Percentiles rank a stretch among this genome's conserved stretches.
Evolutionary conservation across 2,329 filamentous ascomycete species (phyloP).

Genomic region (Claviceps humidiphila): DNA sequence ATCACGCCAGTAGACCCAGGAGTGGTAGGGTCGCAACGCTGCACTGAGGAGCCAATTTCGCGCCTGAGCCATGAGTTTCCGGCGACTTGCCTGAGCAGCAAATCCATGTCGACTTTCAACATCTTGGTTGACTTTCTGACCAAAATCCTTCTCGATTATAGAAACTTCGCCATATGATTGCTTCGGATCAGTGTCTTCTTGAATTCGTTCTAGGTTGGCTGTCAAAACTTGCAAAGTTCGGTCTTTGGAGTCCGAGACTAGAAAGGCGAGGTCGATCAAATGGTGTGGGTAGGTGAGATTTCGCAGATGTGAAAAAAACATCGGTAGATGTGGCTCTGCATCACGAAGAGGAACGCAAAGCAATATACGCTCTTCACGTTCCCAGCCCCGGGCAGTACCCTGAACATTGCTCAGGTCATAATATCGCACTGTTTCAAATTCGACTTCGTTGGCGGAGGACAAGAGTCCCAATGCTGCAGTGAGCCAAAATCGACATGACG

Average conservation of each 20-base stretch:
- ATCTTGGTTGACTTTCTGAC: slow-evolving; percentile 94
- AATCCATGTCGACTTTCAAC: slow-evolving; percentile 96
- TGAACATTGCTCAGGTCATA: slow-evolving; percentile 89
- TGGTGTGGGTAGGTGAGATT: slow-evolving; percentile 98
- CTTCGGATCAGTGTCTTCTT: slow-evolving; percentile 64
- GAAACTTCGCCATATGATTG: slow-evolving; percentile 91
- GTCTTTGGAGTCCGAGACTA: slow-evolving; percentile 96
- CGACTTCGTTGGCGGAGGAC: slow-evolving; percentile 52
- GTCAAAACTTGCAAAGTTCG: slow-evolving; percentile 67
- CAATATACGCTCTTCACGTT: slow-evolving; percentile 86
- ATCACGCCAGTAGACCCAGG: slow-evolving; percentile 99
- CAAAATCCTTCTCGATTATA: slow-evolving; percentile 97
- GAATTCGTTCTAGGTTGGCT: slow-evolving; percentile 62
- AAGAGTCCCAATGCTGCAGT: slow-evolving; percentile 58
- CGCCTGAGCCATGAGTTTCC: slow-evolving; percentile 96
- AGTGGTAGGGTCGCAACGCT: slow-evolving; percentile 84
- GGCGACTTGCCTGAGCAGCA: slow-evolving; percentile 80
- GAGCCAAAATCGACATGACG: slow-evolving; percentile 48
- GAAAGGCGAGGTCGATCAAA: slow-evolving; percentile 87
- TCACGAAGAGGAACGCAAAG: slow-evolving; percentile 91
- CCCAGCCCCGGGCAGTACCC: slow-evolving; percentile 87
- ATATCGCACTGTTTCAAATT: slow-evolving; percentile 91
- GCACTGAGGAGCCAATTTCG: slow-evolving; percentile 94
- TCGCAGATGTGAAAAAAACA: slow-evolving; percentile 96
- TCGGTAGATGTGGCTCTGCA: slow-evolving; percentile 77